Base-by-base conservation (phyloP, 306 rosid genomes). In the Rosa chinensis region DNA sequence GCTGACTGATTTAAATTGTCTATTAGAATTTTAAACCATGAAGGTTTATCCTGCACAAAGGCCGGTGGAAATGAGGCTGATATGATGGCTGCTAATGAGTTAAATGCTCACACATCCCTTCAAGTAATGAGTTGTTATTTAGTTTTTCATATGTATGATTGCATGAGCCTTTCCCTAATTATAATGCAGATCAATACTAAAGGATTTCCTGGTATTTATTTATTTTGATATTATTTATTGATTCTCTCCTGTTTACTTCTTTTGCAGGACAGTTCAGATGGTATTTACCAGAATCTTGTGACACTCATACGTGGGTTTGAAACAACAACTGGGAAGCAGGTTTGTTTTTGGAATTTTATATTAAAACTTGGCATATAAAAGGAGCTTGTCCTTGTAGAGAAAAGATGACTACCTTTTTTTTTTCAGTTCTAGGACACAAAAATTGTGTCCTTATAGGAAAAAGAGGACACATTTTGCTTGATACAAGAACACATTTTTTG, bases 71-170 rank as follows among this genome's bases (percentile, higher is more conserved):
- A 25, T 40, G 97, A 91, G 83, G 97, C 97, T 81, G 97, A 94
- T 84, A 87, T 89, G 90, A 93, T 94, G 91, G 99, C 99, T 73
- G 95, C 97, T 52, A 94, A 94, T 82, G 99, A 94, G 87, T 89
- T 94, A 84, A 91, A 91, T 85, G 84, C 95, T 12, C 99, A 94
- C 78, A 23, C 83, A 49, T 89, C 83, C 83, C 95, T 94, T 81
- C 98, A 94, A 91, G 98, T 94, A 79, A 85, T 87, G n/a, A 77
- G 25, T 77, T 52, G 35, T 72, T 52, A 21, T 16, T 64, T 82
- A 49, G 28, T 10, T 80, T 47, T 11, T 50, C 80, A 16, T 68
- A 16, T 48, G 16, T 5, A 71, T 86, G 64, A 21, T 70, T 77
- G 25, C 50, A 61, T 10, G 32, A 28, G 4, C 8, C 37, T 39